Conservation (phyloP, 176 grass and related monocot genomes). For the Alloteropsis semialata region DNA sequence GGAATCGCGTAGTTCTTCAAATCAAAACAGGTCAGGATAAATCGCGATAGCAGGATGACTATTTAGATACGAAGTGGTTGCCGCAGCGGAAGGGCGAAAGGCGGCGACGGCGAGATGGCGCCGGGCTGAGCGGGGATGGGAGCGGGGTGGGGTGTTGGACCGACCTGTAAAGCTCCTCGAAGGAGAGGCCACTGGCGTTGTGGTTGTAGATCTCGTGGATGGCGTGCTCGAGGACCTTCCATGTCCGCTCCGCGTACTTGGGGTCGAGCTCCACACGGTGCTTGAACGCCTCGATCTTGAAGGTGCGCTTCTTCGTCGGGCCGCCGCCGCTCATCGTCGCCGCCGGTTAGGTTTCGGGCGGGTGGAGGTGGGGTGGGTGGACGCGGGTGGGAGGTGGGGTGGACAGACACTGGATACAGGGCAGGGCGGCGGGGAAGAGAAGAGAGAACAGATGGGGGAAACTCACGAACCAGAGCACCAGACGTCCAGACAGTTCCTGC, state of each 20-base stretch:
- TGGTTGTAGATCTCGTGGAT: slow-evolving; percentile 99
- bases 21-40: not conserved
- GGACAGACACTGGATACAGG: not conserved
- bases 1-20: slow-evolving; percentile 6
- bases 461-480: not conserved
- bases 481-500: not conserved
- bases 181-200: slow-evolving; percentile 94
- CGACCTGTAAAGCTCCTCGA: slow-evolving; percentile 91
- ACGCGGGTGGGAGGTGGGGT: not conserved
- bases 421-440: not conserved
- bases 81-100: not conserved
- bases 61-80: not conserved
- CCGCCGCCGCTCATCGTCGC: slow-evolving; percentile 55
- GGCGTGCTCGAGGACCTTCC: slow-evolving; percentile 85
- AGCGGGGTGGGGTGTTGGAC: not conserved
- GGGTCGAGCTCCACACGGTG: slow-evolving; percentile 89
- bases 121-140: not conserved
- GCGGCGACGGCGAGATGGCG: not conserved
- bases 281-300: slow-evolving; percentile 97
- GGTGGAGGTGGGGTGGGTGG: slow-evolving; percentile 19
- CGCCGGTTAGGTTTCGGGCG: slow-evolving; percentile 30
- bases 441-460: slow-evolving; percentile 18
- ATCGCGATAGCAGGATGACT: not conserved
- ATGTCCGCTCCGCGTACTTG: slow-evolving; percentile 95
- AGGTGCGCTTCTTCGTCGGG: slow-evolving; percentile 69